Evolutionary conservation across 805 yeast species (phyloP).

Genomic region (Cyberlindnera maritima): DNA sequence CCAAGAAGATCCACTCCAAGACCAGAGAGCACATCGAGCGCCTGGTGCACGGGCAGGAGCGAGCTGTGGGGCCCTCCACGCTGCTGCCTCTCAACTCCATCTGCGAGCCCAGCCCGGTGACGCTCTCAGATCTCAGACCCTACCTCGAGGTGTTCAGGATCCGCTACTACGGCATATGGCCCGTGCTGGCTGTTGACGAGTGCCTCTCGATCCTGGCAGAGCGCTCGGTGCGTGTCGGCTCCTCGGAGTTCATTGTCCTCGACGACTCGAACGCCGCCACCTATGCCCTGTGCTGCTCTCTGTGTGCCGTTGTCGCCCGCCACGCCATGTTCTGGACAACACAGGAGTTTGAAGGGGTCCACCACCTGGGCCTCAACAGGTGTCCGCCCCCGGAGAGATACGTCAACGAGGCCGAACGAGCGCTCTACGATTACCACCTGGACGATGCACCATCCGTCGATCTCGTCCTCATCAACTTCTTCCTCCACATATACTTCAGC

Average conservation of each 20-base stretch:
- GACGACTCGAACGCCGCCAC: constrained; percentile 11
- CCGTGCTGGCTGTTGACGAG: constrained; percentile 17
- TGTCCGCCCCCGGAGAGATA: constrained; percentile 18
- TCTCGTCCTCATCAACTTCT: constrained; percentile 16
- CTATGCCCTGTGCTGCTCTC: constrained; percentile 22
- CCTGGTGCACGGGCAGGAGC: constrained; percentile 1
- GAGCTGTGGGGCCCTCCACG: too few relatives aligned
- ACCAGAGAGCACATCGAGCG: constrained; percentile 20
- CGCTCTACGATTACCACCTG: constrained; percentile 14
- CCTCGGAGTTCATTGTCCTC: constrained; percentile 3
- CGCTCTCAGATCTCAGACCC: constrained; percentile 13
- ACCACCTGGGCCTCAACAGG: constrained; percentile 11
- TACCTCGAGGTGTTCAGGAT: constrained; percentile 22
- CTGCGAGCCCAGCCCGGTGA: constrained; percentile 14
- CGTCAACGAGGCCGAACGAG: constrained; percentile 20
- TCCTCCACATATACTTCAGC: constrained; percentile 20
- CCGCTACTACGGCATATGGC: constrained; percentile 27
- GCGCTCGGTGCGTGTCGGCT: neutral
- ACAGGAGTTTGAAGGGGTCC: constrained; percentile 12
- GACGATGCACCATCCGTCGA: constrained; percentile 12
- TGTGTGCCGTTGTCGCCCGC: constrained; percentile 23
- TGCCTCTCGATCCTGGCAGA: constrained; percentile 9
- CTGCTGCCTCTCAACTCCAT: neutral
- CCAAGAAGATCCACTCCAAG: constrained; percentile 24
- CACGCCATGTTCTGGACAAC: constrained; percentile 19